Base-by-base conservation (phyloP, 2,329 filamentous ascomycete species). In the Diaporthe velutina region DNA sequence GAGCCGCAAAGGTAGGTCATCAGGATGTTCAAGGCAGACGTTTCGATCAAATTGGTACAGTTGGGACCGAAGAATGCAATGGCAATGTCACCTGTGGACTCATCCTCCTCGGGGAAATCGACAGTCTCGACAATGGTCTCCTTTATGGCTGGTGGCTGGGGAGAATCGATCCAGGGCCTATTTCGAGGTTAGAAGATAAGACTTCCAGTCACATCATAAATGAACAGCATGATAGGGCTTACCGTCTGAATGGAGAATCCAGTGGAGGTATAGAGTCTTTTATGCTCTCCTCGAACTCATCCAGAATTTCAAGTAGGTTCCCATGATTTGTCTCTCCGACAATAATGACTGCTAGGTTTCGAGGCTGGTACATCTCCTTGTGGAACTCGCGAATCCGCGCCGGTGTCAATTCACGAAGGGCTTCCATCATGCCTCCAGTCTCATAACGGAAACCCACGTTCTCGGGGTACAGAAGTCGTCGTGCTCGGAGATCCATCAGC, bases 361-460 rank as follows among this genome's bases (percentile, higher is more conserved):
- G 96, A 4, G 97, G 97, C 82, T 98, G 96, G 81, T 99, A 99
- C 96, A 99, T 98, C 77, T 96, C 94, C 76, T 92, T 92, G 83
- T 99, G 97, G 80, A 98, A 99, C 74, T 93, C 91, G n/a, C 97
- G 93, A 78, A 99, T 99, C 52, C 95, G 92, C 70, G 98, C 94
- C 2, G 95, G 92, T 0, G 95, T 97, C 61, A 99, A 86, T 4
- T 95, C 92, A 55, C 97, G 92, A 67, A 99, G 88, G 45, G 95
- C 93, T 79, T 98, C 95, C 86, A 97, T 97, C 93, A 98, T 95
- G 19, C 97, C 97, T 17, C 97, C 97, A n/a, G 97, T 99, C 84
- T 99, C 97, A 79, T 98, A 98, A 74, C 96, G 93, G 82, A 98
- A 99, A 3, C 97, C 97, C 73, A 97, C 92, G 61, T 94, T 93